A percentile compares a stretch with the other conserved stretches of the same genome.
Conservation (phyloP, 441 rosid species). For the Flueggea neowawraea region DNA sequence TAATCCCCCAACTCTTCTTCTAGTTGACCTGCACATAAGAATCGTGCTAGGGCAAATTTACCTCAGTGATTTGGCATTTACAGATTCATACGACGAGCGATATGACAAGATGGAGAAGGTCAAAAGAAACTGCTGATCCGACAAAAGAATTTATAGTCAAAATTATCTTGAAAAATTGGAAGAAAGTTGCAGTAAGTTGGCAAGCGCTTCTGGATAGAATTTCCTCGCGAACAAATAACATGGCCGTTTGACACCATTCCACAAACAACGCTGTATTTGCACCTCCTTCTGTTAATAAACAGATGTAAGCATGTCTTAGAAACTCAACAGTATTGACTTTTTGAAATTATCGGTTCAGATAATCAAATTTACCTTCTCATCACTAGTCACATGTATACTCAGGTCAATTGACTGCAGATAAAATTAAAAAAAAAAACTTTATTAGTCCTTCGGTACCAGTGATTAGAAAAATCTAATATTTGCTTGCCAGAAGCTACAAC, state of each 20-base stretch:
- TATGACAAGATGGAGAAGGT: conserved; percentile 23
- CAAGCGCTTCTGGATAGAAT: conserved; percentile 69
- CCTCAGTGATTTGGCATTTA: conserved; percentile 22
- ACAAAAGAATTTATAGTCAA: conserved; percentile 63
- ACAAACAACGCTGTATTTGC: conserved; percentile 57
- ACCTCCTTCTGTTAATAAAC: conserved; percentile 40
- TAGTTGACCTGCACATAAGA: conserved; percentile 1
- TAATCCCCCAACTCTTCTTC: conserved; percentile 19
- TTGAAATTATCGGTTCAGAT: background rate
- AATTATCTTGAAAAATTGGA: conserved; percentile 57
- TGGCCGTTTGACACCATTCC: conserved; percentile 91
- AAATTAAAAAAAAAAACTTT: conserved; percentile 2
- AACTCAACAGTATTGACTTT: background rate
- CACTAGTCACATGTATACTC: conserved; percentile 78
- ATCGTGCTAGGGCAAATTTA: too few species aligned
- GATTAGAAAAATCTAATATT: background rate
- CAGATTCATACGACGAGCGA: conserved; percentile 22
- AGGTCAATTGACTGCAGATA: conserved; percentile 63
- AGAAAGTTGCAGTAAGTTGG: conserved; percentile 66
- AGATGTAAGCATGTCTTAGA: too few species aligned
- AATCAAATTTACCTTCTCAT: conserved; percentile 46
- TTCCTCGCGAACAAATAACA: conserved; percentile 94
- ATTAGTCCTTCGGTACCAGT: background rate
- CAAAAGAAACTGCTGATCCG: conserved; percentile 20
- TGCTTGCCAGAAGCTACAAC: too few species aligned